Base-by-base conservation (phyloP, 768 basidiomycete species). In the Phylloporus sp. region DNA sequence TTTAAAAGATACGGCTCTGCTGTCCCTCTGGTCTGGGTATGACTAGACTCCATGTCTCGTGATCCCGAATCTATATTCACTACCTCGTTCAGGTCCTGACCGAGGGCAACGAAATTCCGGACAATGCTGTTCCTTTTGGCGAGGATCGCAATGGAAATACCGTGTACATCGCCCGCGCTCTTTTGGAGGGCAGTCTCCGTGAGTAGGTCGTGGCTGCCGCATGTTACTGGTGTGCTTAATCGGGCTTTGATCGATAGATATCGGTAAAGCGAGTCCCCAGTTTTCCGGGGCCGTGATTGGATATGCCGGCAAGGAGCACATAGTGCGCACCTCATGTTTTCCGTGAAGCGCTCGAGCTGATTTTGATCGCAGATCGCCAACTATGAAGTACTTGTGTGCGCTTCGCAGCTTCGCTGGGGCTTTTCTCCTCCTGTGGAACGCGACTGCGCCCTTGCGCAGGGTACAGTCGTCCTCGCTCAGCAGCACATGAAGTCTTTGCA, bases 381-480 rank as follows among this genome's bases (percentile, higher is more conserved):
- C 29, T 69, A 66, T 23, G 68, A 69, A 42, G 61, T 69, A 27
- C 64, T 69, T 6, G 68, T 71, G 5, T 65, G 66, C 38, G 63
- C 64, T 17, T 66, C 65, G 17, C 62, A 64, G 36, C 58, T 66
- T 17, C 66, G 60, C 9, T 65, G 64, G 64, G 61, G 61, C 20
- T 61, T 66, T 29, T n/a, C 61, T 29, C 32, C 63, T 22, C 14
- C 48, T 7, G 22, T 40, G 3, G 54, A 52, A 13, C 3, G 32
- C 8, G 52, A 59, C 4, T 32, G 42, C 5, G 32, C 35, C 28
- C 55, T 62, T 24, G 13, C 48, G 13, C 66, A 56, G 42, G 66
- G 64, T 3, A 68, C 64, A 0, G 62, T 66, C 34, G 44, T 66
- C 32, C 62, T 66, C 33, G 64, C 66, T 23, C 55, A 63, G 22